phyloP scores from a whole-genome alignment of 305 asterid genomes.

The Nicotiana rustica region DNA sequence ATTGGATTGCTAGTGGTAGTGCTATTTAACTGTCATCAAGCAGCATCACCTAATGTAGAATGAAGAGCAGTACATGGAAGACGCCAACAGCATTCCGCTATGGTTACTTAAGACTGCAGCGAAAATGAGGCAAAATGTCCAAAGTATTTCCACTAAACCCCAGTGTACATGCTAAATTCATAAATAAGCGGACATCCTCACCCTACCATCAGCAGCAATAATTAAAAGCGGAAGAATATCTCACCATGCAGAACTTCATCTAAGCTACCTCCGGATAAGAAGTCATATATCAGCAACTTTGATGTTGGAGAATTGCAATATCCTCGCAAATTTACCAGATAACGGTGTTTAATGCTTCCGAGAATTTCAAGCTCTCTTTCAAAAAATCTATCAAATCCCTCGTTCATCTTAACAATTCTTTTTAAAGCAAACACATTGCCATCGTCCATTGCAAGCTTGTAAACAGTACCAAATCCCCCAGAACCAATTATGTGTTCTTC shows the following conservation, averaged over 20 bases:
- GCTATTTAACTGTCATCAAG: background rate
- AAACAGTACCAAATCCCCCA: constrained; percentile 96
- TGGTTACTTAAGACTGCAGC: background rate
- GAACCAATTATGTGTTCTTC: constrained; percentile 94
- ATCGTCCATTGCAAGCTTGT: constrained; percentile 95
- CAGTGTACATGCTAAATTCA: constrained; percentile 7
- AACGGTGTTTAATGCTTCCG: constrained; percentile 93
- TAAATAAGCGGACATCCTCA: background rate
- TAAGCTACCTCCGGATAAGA: constrained; percentile 89
- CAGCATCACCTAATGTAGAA: background rate
- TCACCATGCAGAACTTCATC: constrained; percentile 97
- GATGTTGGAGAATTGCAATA: constrained; percentile 95
- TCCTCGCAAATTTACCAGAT: constrained; percentile 94
- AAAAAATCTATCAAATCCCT: constrained; percentile 90
- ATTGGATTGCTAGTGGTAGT: background rate
- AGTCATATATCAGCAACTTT: constrained; percentile 85
- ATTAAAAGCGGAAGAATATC: constrained; percentile 14
- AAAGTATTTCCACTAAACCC: background rate
- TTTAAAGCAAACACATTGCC: constrained; percentile 89
- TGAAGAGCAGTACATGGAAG: background rate
- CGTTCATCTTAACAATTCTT: constrained; percentile 84
- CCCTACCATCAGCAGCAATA: background rate
- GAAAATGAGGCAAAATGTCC: background rate
- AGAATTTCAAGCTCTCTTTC: constrained; percentile 97
- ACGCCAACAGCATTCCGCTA: background rate